Percentiles rank a stretch among this genome's conserved stretches.
Evolutionary conservation across 1,139 yeast species (phyloP).

Genomic region (Torulaspora pretoriensis): DNA sequence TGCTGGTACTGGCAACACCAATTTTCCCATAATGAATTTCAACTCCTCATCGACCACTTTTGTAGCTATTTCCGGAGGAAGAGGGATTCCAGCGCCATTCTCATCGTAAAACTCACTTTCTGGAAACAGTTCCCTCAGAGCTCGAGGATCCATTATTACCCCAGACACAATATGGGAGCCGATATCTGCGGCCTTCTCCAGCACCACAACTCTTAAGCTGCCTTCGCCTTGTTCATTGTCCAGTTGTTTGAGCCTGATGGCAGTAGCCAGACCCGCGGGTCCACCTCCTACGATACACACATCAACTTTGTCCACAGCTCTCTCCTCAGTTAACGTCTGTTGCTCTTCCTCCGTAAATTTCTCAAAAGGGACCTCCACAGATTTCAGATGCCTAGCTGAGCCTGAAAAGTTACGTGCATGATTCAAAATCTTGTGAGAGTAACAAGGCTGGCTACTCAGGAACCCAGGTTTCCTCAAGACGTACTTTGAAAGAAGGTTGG

Average conservation of each 20-base stretch:
- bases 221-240: conserved; percentile 66
- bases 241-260: conserved; percentile 79
- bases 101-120: conserved; percentile 53
- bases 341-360: conserved; percentile 45
- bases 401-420: conserved; percentile 3
- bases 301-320: conserved; percentile 83
- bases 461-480: conserved; percentile 1
- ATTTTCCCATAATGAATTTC: conserved; percentile 57
- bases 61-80: conserved; percentile 72
- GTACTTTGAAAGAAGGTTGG: neutral
- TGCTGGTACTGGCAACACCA: conserved; percentile 72
- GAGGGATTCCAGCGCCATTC: conserved; percentile 59
- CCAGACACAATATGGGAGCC: conserved; percentile 92
- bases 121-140: conserved; percentile 81
- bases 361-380: conserved; percentile 36
- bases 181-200: conserved; percentile 90
- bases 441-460: neutral
- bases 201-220: conserved; percentile 71
- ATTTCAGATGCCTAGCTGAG: conserved; percentile 8
- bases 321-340: conserved; percentile 49
- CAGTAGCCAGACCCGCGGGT: conserved; percentile 94
- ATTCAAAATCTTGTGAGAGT: neutral
- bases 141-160: conserved; percentile 87
- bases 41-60: conserved; percentile 65
- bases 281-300: conserved; percentile 97